Evolutionary conservation across 1,284 basidiomycete genomes (phyloP).

Genomic region (Apiotrichum mycotoxinovorans): DNA sequence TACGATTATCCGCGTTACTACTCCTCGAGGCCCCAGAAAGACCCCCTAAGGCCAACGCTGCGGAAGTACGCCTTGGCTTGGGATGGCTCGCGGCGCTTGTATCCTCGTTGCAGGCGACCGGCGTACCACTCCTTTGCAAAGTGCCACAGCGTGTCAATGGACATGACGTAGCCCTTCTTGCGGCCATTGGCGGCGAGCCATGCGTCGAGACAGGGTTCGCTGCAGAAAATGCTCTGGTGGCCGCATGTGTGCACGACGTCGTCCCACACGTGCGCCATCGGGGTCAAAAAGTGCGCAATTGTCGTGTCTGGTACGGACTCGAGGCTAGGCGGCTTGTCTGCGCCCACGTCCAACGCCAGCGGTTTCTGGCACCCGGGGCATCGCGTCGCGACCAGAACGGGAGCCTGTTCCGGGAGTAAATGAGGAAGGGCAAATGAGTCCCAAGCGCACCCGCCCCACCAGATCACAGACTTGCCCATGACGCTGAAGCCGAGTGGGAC

Average conservation of each 20-base stretch:
- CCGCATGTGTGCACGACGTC: slow-evolving; percentile 14
- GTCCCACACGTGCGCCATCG: slow-evolving; percentile 7
- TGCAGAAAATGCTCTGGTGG: slow-evolving; percentile 9
- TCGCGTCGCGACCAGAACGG: slow-evolving; percentile 6
- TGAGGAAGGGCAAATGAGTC: slow-evolving; percentile 7
- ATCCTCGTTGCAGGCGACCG: slow-evolving; percentile 3
- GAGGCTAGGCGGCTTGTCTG: not conserved
- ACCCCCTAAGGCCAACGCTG: slow-evolving; percentile 1
- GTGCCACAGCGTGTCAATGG: slow-evolving; percentile 9
- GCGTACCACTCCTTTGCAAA: slow-evolving; percentile 10
- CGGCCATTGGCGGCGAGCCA: not conserved
- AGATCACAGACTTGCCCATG: slow-evolving; percentile 1
- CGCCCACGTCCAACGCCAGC: slow-evolving; percentile 5
- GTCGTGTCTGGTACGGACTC: not conserved
- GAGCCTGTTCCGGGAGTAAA: not conserved
- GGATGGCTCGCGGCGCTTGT: slow-evolving; percentile 5
- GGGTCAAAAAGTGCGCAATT: slow-evolving; percentile 9
- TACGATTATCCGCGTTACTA: not conserved
- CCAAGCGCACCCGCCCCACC: slow-evolving; percentile 10
- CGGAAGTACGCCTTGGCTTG: slow-evolving; percentile 14
- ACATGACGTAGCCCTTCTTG: slow-evolving; percentile 7
- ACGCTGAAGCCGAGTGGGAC: slow-evolving; percentile 13
- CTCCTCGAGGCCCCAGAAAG: slow-evolving; percentile 9
- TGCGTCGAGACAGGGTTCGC: not conserved
- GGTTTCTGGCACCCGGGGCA: slow-evolving; percentile 4